These are phyloP conservation scores for Penicillium fuscoglaucum DNA, from an alignment of 2,329 filamentous ascomycete species.

Conservation along the genomic window DNA sequence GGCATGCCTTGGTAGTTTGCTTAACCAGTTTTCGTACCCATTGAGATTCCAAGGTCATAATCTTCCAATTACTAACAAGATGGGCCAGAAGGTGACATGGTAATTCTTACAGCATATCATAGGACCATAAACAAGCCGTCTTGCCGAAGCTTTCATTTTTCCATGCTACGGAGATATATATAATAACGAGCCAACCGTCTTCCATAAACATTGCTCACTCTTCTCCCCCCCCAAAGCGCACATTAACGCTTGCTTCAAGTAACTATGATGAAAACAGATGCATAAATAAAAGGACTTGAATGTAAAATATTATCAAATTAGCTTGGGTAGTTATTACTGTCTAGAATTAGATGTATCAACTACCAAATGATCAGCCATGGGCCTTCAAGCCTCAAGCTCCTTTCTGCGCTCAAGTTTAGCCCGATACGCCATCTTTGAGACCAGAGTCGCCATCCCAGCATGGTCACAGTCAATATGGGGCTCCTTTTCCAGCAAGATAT, in stretches of 20 bases:
- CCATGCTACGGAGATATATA: too few relatives aligned
- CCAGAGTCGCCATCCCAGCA: constrained; percentile 26
- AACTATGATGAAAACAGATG: not conserved
- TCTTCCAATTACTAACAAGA: too few relatives aligned
- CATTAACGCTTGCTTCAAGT: not conserved
- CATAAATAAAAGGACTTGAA: too few relatives aligned
- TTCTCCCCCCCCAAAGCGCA: not conserved
- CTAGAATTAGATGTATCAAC: not conserved
- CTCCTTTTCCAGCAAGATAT: not conserved
- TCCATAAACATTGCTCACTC: not conserved
- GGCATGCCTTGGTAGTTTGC: too few relatives aligned
- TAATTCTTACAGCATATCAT: too few relatives aligned
- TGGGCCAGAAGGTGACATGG: too few relatives aligned
- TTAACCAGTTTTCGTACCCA: too few relatives aligned
- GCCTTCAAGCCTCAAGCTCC: not conserved
- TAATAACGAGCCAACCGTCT: too few relatives aligned
- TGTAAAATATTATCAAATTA: not conserved
- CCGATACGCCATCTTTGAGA: constrained; percentile 22
- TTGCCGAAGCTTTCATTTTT: too few relatives aligned
- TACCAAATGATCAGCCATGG: not conserved
- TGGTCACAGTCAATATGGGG: constrained; percentile 26
- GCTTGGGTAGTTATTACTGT: not conserved
- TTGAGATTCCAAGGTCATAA: too few relatives aligned
- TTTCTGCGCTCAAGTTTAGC: constrained; percentile 11
- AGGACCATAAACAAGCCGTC: too few relatives aligned